These are phyloP conservation scores for Solanum neorickii DNA, from an alignment of 257 asterid genomes.

Conservation along the genomic window DNA sequence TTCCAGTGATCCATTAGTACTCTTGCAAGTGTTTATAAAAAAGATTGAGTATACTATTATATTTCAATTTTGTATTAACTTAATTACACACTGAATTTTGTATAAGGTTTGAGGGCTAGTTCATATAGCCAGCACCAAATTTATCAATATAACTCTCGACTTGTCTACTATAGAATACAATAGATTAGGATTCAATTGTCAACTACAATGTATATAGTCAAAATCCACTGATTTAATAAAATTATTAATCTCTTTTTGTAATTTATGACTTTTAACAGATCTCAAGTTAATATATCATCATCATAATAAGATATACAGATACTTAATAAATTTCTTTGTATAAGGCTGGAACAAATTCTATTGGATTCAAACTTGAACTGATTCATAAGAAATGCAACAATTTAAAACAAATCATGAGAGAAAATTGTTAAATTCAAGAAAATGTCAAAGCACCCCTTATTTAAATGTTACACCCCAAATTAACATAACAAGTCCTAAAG, in stretches of 20 bases:
- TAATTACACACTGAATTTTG: background rate
- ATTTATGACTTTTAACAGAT: background rate
- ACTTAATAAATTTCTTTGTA: too few species aligned
- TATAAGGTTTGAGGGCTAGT: background rate
- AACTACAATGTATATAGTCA: background rate
- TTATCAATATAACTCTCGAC: background rate
- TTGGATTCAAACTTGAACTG: background rate
- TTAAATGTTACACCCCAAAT: too few species aligned
- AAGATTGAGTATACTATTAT: background rate
- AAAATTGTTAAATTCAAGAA: background rate
- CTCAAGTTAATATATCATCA: background rate
- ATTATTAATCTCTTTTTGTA: too few species aligned
- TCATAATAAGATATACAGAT: too few species aligned
- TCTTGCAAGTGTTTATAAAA: background rate
- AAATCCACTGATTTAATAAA: background rate
- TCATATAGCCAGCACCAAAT: background rate
- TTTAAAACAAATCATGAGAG: background rate
- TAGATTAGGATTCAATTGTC: background rate
- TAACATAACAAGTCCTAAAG: too few species aligned
- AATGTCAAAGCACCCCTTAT: background rate
- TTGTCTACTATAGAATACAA: background rate
- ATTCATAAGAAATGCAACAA: background rate
- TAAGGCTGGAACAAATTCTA: too few species aligned
- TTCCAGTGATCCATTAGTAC: background rate
- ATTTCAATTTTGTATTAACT: background rate